phyloP scores from a whole-genome alignment of 805 yeast species.

The Kodamaea kakaduensis region DNA sequence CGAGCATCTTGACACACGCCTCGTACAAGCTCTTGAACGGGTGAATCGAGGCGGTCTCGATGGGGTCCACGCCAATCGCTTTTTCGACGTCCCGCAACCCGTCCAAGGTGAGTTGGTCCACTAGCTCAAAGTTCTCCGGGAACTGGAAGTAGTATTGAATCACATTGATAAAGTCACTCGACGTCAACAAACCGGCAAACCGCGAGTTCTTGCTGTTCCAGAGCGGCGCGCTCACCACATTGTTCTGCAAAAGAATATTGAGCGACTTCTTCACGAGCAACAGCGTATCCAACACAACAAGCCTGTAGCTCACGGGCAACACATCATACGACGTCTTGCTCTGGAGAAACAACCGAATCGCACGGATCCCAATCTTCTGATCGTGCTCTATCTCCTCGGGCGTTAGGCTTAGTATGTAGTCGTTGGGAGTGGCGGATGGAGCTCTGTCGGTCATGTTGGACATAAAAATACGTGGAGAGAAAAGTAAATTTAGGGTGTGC shows the following conservation, averaged over 20 bases:
- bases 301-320: slow-evolving; percentile 87
- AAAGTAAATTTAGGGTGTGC: too few species aligned
- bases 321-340: slow-evolving; percentile 96
- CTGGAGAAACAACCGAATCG: slow-evolving; percentile 78
- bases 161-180: slow-evolving; percentile 90
- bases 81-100: slow-evolving; percentile 84
- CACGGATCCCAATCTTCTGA: slow-evolving; percentile 72
- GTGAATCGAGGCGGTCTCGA: slow-evolving; percentile 83
- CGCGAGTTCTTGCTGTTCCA: slow-evolving; percentile 89
- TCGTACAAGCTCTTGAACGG: slow-evolving; percentile 88
- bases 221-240: slow-evolving; percentile 92
- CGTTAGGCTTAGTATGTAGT: slow-evolving; percentile 38
- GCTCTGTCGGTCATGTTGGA: slow-evolving; percentile 12
- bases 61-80: slow-evolving; percentile 79
- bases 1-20: slow-evolving; percentile 89
- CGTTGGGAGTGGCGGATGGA: slow-evolving; percentile 36
- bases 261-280: slow-evolving; percentile 84
- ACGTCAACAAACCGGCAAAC: slow-evolving; percentile 91
- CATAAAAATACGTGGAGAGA: neutral
- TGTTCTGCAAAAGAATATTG: slow-evolving; percentile 85
- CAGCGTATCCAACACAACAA: slow-evolving; percentile 91
- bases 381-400: slow-evolving; percentile 48
- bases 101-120: slow-evolving; percentile 78
- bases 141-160: slow-evolving; percentile 88
- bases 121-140: slow-evolving; percentile 84